Conservation (phyloP, 768 basidiomycete species). For the Boletus barrowsii region DNA sequence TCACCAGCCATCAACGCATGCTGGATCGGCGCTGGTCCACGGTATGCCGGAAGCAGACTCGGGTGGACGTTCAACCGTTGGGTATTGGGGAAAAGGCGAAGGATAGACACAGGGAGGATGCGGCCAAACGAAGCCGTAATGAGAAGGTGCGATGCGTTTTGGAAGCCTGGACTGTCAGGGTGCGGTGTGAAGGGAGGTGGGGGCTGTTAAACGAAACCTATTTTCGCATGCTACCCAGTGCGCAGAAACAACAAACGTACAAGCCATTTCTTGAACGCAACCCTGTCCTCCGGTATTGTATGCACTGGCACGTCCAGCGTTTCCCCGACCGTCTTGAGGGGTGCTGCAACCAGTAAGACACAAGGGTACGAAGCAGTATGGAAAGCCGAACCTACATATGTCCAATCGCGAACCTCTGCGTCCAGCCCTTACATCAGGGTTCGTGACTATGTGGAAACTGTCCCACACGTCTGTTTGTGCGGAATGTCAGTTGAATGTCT, state of each 20-base stretch:
- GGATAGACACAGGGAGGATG: slow-evolving; percentile 63
- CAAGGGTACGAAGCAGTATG: neutral
- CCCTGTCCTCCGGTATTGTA: slow-evolving; percentile 56
- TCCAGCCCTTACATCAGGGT: slow-evolving; percentile 63
- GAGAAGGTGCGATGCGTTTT: slow-evolving; percentile 52
- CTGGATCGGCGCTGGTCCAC: slow-evolving; percentile 92
- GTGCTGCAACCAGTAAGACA: slow-evolving; percentile 46
- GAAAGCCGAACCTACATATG: slow-evolving; percentile 40
- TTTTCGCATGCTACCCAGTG: neutral
- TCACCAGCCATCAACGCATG: slow-evolving; percentile 70
- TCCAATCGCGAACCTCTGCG: slow-evolving; percentile 56
- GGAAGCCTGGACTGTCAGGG: slow-evolving; percentile 5
- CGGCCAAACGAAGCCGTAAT: slow-evolving; percentile 91
- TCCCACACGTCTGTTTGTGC: slow-evolving; percentile 72
- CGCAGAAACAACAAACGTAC: slow-evolving; percentile 36
- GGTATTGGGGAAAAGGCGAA: slow-evolving; percentile 55
- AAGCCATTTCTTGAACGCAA: slow-evolving; percentile 63
- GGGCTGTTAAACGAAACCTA: slow-evolving; percentile 36
- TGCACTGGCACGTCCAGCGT: slow-evolving; percentile 52
- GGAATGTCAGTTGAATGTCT: slow-evolving; percentile 7
- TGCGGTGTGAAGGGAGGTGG: slow-evolving; percentile 36
- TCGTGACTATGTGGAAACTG: slow-evolving; percentile 63
- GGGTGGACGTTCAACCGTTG: slow-evolving; percentile 86
- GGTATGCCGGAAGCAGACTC: slow-evolving; percentile 78
- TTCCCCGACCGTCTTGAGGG: slow-evolving; percentile 60